phyloP scores from a whole-genome alignment of 345 rosid genomes.

The Excoecaria cochinchinensis region DNA sequence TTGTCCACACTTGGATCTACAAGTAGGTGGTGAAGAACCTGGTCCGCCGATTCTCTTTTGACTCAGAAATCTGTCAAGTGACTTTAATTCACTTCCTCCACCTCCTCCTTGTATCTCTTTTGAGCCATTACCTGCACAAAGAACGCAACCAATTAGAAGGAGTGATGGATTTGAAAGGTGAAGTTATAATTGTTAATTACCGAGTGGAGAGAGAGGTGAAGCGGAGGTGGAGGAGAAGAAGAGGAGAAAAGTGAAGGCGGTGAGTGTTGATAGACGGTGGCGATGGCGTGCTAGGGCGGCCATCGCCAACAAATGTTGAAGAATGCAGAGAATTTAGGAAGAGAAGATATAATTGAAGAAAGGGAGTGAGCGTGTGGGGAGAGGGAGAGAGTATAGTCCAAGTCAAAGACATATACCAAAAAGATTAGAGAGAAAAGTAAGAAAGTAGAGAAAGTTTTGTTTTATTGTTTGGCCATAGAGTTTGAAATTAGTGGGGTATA shows the following conservation, averaged over 20 bases:
- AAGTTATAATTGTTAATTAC: slow-evolving; percentile 14
- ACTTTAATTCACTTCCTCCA: slow-evolving; percentile 27
- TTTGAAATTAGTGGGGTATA: background rate
- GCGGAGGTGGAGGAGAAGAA: slow-evolving; percentile 48
- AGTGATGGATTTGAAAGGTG: too few species aligned
- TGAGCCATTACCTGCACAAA: slow-evolving; percentile 29
- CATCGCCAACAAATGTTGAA: slow-evolving; percentile 36
- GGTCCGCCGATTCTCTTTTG: slow-evolving; percentile 55
- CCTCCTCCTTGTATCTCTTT: slow-evolving; percentile 34
- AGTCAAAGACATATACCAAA: slow-evolving; percentile 35
- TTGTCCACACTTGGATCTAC: slow-evolving; percentile 80
- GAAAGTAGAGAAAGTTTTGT: slow-evolving; percentile 23
- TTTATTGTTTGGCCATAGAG: slow-evolving; percentile 32
- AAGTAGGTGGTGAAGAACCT: slow-evolving; percentile 80
- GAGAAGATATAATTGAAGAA: slow-evolving; percentile 4
- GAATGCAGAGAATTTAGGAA: background rate
- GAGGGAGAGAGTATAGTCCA: slow-evolving; percentile 19
- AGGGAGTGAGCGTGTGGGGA: slow-evolving; percentile 10
- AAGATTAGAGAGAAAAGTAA: slow-evolving; percentile 16
- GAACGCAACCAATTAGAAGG: background rate
- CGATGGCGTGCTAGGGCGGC: slow-evolving; percentile 44
- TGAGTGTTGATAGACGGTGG: slow-evolving; percentile 31
- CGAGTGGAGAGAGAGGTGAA: slow-evolving; percentile 29
- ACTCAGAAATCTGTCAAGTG: slow-evolving; percentile 22
- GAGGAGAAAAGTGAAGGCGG: slow-evolving; percentile 55